These are phyloP conservation scores for Solanum etuberosum DNA, from an alignment of 257 asterid genomes.

Conservation along the genomic window DNA sequence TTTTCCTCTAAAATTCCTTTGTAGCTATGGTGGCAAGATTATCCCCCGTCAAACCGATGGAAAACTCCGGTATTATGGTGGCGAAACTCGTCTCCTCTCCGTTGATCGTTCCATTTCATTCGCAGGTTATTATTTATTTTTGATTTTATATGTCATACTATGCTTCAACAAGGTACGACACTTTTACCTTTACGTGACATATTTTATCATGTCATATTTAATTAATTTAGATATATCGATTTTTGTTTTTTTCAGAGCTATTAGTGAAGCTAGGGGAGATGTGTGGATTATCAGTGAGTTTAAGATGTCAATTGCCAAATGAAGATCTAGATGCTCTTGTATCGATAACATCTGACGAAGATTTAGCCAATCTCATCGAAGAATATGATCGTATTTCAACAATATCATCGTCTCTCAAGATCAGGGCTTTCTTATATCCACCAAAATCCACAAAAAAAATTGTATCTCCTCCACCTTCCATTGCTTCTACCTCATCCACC, in stretches of 20 bases:
- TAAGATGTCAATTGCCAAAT: conserved; percentile 63
- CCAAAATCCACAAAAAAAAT: conserved; percentile 33
- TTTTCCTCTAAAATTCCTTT: conserved; percentile 41
- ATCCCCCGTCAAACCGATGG: conserved; percentile 82
- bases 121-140: conserved; percentile 25
- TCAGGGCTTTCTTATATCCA: conserved; percentile 50
- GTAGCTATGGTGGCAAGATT: conserved; percentile 91
- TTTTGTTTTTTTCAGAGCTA: conserved; percentile 29
- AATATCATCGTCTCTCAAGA: conserved; percentile 29
- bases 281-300: conserved; percentile 48
- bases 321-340: conserved; percentile 80
- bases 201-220: background rate
- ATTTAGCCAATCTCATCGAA: conserved; percentile 62
- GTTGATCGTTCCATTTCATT: conserved; percentile 54
- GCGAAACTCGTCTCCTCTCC: conserved; percentile 76
- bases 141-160: background rate
- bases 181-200: background rate
- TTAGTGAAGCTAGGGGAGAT: conserved; percentile 53
- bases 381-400: conserved; percentile 48
- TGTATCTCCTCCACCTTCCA: conserved; percentile 36
- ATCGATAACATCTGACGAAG: conserved; percentile 69
- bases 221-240: background rate
- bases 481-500: conserved; percentile 28
- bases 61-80: conserved; percentile 86
- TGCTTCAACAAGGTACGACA: background rate